Evolutionary conservation across 495 filamentous ascomycete genomes (phyloP).

Genomic region (Penicilliopsis zonata): DNA sequence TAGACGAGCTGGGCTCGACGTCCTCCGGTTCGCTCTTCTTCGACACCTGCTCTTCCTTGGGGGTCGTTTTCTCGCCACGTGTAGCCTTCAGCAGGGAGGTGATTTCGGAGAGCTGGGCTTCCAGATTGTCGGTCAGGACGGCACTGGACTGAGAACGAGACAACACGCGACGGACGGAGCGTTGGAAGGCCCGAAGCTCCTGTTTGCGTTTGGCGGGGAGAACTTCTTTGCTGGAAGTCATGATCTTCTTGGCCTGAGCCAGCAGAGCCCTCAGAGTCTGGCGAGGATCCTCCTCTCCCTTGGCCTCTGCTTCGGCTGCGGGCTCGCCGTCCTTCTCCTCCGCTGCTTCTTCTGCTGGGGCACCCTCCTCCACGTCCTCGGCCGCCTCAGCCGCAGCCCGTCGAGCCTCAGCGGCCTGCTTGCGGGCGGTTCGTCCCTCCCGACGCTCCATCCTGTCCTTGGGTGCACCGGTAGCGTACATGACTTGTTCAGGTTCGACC

Average conservation of each 20-base stretch:
- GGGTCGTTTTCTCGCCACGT: slow-evolving; percentile 13
- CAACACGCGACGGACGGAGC: slow-evolving; percentile 40
- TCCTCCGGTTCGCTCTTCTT: slow-evolving; percentile 1
- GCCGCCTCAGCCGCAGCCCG: slow-evolving; percentile 9
- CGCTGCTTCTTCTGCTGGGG: slow-evolving; percentile 9
- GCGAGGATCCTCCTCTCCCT: slow-evolving; percentile 19
- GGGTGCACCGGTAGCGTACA: slow-evolving; percentile 70
- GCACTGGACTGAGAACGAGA: slow-evolving; percentile 32
- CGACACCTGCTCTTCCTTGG: slow-evolving; percentile 12
- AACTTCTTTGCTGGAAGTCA: slow-evolving; percentile 33
- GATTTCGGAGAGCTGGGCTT: slow-evolving; percentile 38
- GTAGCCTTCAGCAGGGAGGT: slow-evolving; percentile 30
- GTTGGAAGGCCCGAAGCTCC: slow-evolving; percentile 46
- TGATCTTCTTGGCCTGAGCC: slow-evolving; percentile 39
- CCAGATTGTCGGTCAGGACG: slow-evolving; percentile 34
- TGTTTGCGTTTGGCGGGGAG: slow-evolving; percentile 50
- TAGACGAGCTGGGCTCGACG: slow-evolving; percentile 1
- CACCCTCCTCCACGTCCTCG: slow-evolving; percentile 18
- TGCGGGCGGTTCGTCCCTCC: slow-evolving; percentile 19
- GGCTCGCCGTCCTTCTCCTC: slow-evolving; percentile 15
- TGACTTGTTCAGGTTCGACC: slow-evolving; percentile 76
- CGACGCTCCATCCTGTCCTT: slow-evolving; percentile 44
- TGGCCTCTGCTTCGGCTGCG: slow-evolving; percentile 11
- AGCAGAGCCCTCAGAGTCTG: slow-evolving; percentile 40
- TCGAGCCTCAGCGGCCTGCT: slow-evolving; percentile 12